Evolutionary conservation across 2,329 filamentous ascomycete species (phyloP), one percentile per base, ranked within the genome.

Genomic region (Fusarium newnesense): DNA sequence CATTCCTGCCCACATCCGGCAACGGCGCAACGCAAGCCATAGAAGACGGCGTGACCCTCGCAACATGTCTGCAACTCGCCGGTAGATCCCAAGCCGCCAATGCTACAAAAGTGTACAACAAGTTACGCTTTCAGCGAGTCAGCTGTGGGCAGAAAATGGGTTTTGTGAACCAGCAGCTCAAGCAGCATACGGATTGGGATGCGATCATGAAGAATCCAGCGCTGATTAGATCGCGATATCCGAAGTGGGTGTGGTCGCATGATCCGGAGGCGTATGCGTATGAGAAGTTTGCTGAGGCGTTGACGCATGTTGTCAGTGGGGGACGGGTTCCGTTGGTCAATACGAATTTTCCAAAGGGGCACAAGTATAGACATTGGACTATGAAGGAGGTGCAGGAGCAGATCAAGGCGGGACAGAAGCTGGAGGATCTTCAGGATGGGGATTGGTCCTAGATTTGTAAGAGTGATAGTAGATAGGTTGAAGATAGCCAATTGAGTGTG

Each of bases 311-410:
- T 7, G 3, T 61, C 0, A 72, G 70, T n/a, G 46, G 72, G 16
- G 70, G 70, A 0, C 43, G 53, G 30, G 52, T 72, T n/a, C 70
- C 69, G 15, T 24, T 72, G 24, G 39, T 58, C 5, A 72, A 72
- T 9, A 72, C 70, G 3, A 72, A 72, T 8, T 72, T 66, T 9
- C 70, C 70, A 0, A 65, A 50, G n/a, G 70, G 70, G 6, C 70
- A 72, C 28, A 69, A 57, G 39, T 72, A 73, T 47, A 58, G 70
- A 1, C 61, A 73, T 13, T 72, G 70, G 70, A 73, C 69, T 11
- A 72, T 72, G 70, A 65, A 59, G 56, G 70, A 72, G 44, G 70
- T 72, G 0, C 70, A 67, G 50, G 65, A 70, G 30, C 70, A 72
- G 42, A 72, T 72, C 2, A 49, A 54, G n/a, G 65, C 60, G 24